Evolutionary conservation across 352 stramenopile species (phyloP).

Genomic region (Phytophthora colocasiae): DNA sequence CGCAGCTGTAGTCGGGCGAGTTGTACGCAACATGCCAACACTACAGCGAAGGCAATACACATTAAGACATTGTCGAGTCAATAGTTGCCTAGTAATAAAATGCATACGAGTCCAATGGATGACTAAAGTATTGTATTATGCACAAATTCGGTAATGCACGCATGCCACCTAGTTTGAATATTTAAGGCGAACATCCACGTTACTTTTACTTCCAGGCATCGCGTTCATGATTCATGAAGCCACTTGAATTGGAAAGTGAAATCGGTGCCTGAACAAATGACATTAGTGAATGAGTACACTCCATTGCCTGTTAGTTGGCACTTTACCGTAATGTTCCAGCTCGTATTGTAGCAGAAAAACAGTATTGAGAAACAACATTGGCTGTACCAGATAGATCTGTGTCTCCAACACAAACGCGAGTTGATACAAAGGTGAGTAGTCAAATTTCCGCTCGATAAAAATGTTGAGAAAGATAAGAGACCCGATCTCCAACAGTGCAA

Average conservation of each 20-base stretch:
- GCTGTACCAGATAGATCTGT: slow-evolving; percentile 2
- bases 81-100: too few relatives aligned
- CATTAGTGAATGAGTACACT: neutral
- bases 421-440: slow-evolving; percentile 8
- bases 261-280: neutral
- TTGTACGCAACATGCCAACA: slow-evolving; percentile 56
- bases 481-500: slow-evolving; percentile 2
- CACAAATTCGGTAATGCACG: too few relatives aligned
- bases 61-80: too few relatives aligned
- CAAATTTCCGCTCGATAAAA: slow-evolving; percentile 2
- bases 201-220: too few relatives aligned
- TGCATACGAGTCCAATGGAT: too few relatives aligned
- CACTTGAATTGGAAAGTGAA: neutral
- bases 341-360: slow-evolving; percentile 7
- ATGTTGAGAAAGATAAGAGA: neutral
- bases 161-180: too few relatives aligned
- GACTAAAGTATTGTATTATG: too few relatives aligned
- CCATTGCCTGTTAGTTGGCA: too few relatives aligned
- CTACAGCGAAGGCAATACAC: too few relatives aligned
- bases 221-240: neutral
- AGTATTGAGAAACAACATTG: slow-evolving; percentile 1
- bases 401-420: slow-evolving; percentile 13
- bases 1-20: slow-evolving; percentile 47
- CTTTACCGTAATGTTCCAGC: slow-evolving; percentile 2
- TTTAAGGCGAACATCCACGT: too few relatives aligned